Percentiles rank a stretch among this genome's conserved stretches.
These are phyloP conservation scores for Pezicula neosporulosa DNA, from an alignment of 2,329 filamentous ascomycete species.

Conservation along the genomic window DNA sequence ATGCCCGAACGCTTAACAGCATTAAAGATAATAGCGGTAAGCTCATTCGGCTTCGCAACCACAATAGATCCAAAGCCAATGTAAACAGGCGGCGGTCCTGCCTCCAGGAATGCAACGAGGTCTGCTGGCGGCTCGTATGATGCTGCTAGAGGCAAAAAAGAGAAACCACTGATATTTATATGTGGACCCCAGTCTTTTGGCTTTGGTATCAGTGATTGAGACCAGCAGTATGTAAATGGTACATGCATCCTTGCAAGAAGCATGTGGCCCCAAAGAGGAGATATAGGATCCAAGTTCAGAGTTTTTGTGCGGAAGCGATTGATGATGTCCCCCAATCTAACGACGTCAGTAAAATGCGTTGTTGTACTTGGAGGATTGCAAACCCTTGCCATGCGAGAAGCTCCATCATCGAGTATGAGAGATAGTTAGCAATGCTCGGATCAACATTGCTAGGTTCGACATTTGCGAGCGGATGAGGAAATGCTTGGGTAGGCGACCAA, in stretches of 20 bases:
- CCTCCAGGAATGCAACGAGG: constrained; percentile 50
- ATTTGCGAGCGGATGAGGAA: constrained; percentile 34
- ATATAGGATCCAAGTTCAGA: constrained; percentile 67
- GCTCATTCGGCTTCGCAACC: constrained; percentile 64
- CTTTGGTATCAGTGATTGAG: constrained; percentile 59
- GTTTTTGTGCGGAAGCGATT: constrained; percentile 69
- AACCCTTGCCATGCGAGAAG: constrained; percentile 72
- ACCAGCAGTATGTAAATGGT: constrained; percentile 60
- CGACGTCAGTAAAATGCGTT: background rate
- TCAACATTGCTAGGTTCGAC: constrained; percentile 69
- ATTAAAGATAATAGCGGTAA: constrained; percentile 68
- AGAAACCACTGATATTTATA: constrained; percentile 75
- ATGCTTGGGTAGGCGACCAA: constrained; percentile 17
- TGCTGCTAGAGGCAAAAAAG: constrained; percentile 60
- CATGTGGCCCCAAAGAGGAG: constrained; percentile 72
- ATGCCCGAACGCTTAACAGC: constrained; percentile 63
- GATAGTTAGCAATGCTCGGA: constrained; percentile 57
- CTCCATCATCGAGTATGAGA: constrained; percentile 65
- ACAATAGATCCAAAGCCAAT: constrained; percentile 77
- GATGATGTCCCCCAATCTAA: constrained; percentile 64
- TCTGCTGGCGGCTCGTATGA: constrained; percentile 53
- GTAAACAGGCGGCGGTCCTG: constrained; percentile 60
- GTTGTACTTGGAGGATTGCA: background rate
- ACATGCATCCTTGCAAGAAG: constrained; percentile 68
- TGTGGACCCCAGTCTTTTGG: constrained; percentile 64